A percentile compares a stretch with the other conserved stretches of the same genome.
These are phyloP conservation scores for Rheum nobile DNA, from an alignment of 148 eudicot species.

Conservation along the genomic window DNA sequence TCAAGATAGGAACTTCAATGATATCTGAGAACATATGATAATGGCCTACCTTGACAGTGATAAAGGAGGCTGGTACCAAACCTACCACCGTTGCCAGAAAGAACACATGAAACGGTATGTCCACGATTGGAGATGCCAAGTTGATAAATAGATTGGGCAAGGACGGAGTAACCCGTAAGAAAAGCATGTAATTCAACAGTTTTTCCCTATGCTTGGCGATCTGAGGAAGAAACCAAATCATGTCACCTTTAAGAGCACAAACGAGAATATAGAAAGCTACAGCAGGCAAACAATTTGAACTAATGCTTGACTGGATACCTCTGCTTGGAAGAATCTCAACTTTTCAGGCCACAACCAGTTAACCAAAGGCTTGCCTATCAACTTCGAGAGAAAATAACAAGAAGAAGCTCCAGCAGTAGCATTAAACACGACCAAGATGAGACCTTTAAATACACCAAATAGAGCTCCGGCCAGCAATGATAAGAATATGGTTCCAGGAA, in stretches of 20 bases:
- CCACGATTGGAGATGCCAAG: conserved; percentile 84
- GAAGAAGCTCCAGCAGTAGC: conserved; percentile 86
- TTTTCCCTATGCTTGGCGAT: conserved; percentile 70
- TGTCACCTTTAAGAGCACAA: background rate
- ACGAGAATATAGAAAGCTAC: too few relatives aligned
- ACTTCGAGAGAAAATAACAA: conserved; percentile 66
- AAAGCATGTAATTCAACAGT: conserved; percentile 66
- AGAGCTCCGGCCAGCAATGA: conserved; percentile 96
- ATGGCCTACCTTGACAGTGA: conserved; percentile 63
- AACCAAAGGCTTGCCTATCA: conserved; percentile 79
- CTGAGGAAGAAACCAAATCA: conserved; percentile 22
- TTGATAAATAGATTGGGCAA: conserved; percentile 86
- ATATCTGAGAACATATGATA: background rate
- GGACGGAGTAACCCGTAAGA: conserved; percentile 67
- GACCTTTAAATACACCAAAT: conserved; percentile 83
- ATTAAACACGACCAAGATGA: conserved; percentile 70
- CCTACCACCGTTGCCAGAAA: conserved; percentile 71
- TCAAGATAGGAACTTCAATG: too few relatives aligned
- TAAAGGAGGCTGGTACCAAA: conserved; percentile 68
- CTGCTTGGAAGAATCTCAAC: conserved; percentile 62
- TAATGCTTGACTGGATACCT: conserved; percentile 33
- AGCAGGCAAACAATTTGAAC: background rate
- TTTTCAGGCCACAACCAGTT: conserved; percentile 90
- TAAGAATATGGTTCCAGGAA: conserved; percentile 95
- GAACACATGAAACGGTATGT: conserved; percentile 78